Percentiles rank a stretch among this genome's conserved stretches.
Conservation (phyloP, 2,329 filamentous ascomycete genomes). For the Phyllosticta ampelicida region DNA sequence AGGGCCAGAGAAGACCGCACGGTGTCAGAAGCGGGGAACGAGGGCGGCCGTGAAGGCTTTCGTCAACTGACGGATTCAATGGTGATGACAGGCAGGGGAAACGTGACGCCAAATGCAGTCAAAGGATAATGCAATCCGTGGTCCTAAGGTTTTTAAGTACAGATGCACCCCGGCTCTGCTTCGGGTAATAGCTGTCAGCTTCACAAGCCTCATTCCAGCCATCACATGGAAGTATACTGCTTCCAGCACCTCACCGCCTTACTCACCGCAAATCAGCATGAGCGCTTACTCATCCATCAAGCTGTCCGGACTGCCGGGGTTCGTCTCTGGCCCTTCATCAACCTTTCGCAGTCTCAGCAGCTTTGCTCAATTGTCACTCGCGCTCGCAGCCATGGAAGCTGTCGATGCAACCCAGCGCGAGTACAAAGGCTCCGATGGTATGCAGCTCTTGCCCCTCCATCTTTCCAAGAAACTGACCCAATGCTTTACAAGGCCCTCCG, state of each 20-base stretch:
- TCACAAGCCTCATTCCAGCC: no score
- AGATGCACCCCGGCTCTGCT: no score
- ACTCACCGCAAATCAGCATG: neutral
- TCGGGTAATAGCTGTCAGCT: neutral
- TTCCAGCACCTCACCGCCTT: neutral
- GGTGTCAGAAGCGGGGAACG: neutral
- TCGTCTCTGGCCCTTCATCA: neutral
- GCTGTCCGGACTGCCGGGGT: neutral
- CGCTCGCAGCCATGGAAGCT: slow-evolving; percentile 44
- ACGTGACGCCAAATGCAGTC: no score
- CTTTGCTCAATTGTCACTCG: neutral
- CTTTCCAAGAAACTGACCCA: neutral
- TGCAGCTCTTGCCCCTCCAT: slow-evolving; percentile 8
- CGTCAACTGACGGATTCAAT: no score
- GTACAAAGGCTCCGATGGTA: slow-evolving; percentile 26
- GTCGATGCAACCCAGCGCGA: slow-evolving; percentile 49
- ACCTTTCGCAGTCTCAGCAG: neutral
- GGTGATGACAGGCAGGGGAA: no score
- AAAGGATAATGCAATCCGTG: no score
- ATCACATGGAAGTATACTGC: no score
- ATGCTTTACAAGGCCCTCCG: slow-evolving; percentile 36
- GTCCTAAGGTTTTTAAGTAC: no score
- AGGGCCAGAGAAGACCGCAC: neutral
- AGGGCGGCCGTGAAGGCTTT: no score
- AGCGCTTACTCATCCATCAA: neutral